phyloP scores from a whole-genome alignment of 805 yeast species.

The Pichia sporocuriosa region DNA sequence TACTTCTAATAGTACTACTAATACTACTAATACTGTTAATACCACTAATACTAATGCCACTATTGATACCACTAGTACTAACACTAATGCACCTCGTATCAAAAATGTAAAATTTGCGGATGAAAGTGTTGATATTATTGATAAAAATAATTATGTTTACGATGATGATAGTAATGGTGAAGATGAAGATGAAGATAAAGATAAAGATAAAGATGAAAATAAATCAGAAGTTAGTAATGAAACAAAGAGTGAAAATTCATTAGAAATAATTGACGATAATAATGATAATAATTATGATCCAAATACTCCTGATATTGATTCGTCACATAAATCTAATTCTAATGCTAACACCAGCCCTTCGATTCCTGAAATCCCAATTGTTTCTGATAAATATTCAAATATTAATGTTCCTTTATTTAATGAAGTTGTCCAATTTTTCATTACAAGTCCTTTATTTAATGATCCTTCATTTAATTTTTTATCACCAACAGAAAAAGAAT shows the following conservation, averaged over 20 bases:
- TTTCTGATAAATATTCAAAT: slow-evolving; percentile 16
- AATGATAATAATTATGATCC: slow-evolving; percentile 1
- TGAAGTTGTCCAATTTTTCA: slow-evolving; percentile 26
- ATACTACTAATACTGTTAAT: slow-evolving; percentile 4
- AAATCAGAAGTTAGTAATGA: neutral
- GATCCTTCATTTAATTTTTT: slow-evolving; percentile 32
- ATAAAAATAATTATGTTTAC: neutral
- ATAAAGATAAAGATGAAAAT: neutral
- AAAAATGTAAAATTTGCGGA: slow-evolving; percentile 11
- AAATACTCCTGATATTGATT: neutral
- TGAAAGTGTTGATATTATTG: neutral
- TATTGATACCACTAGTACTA: slow-evolving; percentile 2
- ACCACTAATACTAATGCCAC: slow-evolving; percentile 4
- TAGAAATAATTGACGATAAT: slow-evolving; percentile 2
- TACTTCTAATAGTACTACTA: slow-evolving; percentile 10
- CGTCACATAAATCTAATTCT: slow-evolving; percentile 1
- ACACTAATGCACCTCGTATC: slow-evolving; percentile 6
- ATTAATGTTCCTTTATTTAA: slow-evolving; percentile 32
- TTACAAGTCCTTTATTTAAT: slow-evolving; percentile 25
- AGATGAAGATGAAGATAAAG: neutral
- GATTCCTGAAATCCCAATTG: neutral
- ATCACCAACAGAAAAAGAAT: slow-evolving; percentile 31
- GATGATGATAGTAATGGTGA: neutral
- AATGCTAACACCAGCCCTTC: neutral
- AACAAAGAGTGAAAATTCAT: neutral